phyloP scores from a whole-genome alignment of 768 basidiomycete genomes.

The Sistotremastrum suecicum region DNA sequence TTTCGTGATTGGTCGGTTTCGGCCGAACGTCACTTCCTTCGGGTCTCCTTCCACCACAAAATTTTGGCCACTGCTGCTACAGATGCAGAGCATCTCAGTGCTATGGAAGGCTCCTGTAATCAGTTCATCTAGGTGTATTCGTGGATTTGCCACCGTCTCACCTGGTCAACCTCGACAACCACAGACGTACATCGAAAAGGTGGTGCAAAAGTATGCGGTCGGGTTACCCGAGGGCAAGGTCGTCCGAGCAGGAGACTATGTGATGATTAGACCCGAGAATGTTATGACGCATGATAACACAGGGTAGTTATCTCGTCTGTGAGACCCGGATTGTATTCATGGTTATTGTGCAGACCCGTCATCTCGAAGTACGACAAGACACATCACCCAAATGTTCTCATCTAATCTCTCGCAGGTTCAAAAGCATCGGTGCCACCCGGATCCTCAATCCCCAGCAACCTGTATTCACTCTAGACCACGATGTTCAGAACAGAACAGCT shows the following conservation, averaged over 20 bases:
- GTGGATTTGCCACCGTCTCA: constrained; percentile 21
- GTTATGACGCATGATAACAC: constrained; percentile 99
- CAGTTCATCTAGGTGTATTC: neutral
- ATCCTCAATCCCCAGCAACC: constrained; percentile 72
- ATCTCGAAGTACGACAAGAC: too few species aligned
- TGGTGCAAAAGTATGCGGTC: constrained; percentile 96
- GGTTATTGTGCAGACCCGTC: too few species aligned
- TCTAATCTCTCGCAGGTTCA: constrained; percentile 46
- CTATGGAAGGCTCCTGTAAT: too few species aligned
- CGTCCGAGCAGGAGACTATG: constrained; percentile 94
- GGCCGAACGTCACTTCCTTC: too few species aligned
- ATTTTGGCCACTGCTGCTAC: too few species aligned
- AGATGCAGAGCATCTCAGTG: too few species aligned
- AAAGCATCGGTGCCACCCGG: constrained; percentile 80
- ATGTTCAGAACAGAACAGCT: constrained; percentile 86
- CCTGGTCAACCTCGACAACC: constrained; percentile 25
- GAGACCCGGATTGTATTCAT: too few species aligned
- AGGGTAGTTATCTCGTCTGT: constrained; percentile 69
- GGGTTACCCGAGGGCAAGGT: constrained; percentile 64
- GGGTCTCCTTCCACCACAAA: too few species aligned
- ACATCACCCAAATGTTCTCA: neutral
- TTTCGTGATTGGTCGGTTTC: too few species aligned
- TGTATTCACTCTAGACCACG: constrained; percentile 96
- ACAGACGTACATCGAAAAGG: constrained; percentile 93
- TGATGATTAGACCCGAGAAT: constrained; percentile 97